Percentiles rank a stretch among this genome's conserved stretches.
Evolutionary conservation across 73 alveolate genomes (phyloP).

Genomic region (Paramecium primaurelia): DNA sequence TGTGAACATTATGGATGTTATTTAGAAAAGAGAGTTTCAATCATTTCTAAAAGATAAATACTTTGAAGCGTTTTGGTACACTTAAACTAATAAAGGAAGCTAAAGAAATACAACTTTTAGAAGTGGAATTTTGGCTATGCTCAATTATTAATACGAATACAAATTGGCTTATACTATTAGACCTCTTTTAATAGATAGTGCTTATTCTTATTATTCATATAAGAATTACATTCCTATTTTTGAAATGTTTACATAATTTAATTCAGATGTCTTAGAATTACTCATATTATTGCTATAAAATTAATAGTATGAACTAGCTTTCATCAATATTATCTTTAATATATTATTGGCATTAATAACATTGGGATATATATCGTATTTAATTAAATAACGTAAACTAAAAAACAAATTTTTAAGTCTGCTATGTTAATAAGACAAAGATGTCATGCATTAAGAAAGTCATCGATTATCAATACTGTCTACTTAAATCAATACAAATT

Average conservation of each 20-base stretch:
- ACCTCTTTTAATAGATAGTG: not conserved
- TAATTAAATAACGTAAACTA: not conserved
- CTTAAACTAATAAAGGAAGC: not conserved
- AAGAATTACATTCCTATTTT: not conserved
- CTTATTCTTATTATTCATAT: not conserved
- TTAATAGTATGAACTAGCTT: not conserved
- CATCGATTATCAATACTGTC: not conserved
- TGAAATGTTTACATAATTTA: not conserved
- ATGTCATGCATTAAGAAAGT: not conserved
- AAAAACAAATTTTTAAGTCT: not conserved
- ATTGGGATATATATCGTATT: not conserved
- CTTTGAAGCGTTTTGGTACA: not conserved
- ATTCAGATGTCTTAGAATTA: not conserved
- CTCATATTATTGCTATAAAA: not conserved
- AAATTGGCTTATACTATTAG: not conserved
- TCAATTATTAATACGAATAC: slow-evolving; percentile 3
- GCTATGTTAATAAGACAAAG: not conserved
- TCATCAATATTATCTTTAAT: not conserved
- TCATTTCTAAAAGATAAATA: not conserved
- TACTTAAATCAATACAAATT: not conserved
- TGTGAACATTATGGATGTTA: not conserved
- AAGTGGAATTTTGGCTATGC: not conserved
- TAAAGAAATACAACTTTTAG: not conserved
- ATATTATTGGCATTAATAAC: not conserved
- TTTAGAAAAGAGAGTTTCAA: not conserved